Evolutionary conservation across 2,329 filamentous ascomycete species (phyloP).

Genomic region (Penicillium janthinellum): DNA sequence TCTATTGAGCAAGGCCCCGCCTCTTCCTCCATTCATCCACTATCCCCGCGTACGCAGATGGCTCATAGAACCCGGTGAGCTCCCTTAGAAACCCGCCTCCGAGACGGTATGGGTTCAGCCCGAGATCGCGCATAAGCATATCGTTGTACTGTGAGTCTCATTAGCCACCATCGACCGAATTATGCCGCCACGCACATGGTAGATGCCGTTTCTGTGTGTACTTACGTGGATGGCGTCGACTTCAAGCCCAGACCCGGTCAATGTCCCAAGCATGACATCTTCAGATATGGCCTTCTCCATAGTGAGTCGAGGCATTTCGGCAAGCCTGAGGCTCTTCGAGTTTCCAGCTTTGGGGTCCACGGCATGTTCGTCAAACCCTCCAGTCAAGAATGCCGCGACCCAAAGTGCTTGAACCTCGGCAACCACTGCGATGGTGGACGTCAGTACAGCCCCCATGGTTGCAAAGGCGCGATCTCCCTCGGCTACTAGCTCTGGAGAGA

Average conservation of each 20-base stretch:
- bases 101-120: slow-evolving; percentile 26
- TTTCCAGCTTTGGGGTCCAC: background rate
- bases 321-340: slow-evolving; percentile 1
- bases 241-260: slow-evolving; percentile 24
- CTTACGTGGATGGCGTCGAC: slow-evolving; percentile 28
- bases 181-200: too few relatives aligned
- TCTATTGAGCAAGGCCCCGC: background rate
- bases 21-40: slow-evolving; percentile 27
- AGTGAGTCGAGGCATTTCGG: background rate
- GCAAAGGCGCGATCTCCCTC: slow-evolving; percentile 28
- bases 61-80: slow-evolving; percentile 25
- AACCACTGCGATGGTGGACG: slow-evolving; percentile 25
- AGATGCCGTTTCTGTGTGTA: background rate
- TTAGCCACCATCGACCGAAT: background rate
- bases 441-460: slow-evolving; percentile 20
- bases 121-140: slow-evolving; percentile 27
- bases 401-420: slow-evolving; percentile 31
- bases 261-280: slow-evolving; percentile 23
- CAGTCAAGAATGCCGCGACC: slow-evolving; percentile 27
- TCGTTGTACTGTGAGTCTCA: slow-evolving; percentile 27
- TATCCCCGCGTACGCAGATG: slow-evolving; percentile 28
- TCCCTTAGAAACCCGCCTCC: slow-evolving; percentile 24
- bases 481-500: slow-evolving; percentile 22
- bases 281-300: slow-evolving; percentile 23
- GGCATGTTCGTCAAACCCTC: slow-evolving; percentile 15